Percentiles rank a stretch among this genome's conserved stretches.
Evolutionary conservation across 2,329 filamentous ascomycete species (phyloP).

Genomic region (Alternaria tenuissima): DNA sequence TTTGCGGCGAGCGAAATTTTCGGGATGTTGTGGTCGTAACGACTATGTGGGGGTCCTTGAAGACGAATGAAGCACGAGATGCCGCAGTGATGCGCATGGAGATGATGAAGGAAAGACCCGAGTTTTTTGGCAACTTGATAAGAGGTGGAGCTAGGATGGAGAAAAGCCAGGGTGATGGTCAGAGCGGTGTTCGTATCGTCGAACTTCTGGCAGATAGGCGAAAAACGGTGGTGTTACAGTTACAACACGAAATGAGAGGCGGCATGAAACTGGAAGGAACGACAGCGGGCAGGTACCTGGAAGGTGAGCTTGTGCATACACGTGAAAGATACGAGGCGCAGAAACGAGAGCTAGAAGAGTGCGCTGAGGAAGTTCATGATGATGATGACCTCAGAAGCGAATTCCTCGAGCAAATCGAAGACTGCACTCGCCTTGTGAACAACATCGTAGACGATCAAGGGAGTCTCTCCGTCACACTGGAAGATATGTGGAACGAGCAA

Average conservation of each 20-base stretch:
- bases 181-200: neutral
- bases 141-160: neutral
- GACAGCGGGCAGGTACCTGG: neutral
- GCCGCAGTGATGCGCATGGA: constrained; percentile 5
- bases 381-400: neutral
- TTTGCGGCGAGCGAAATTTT: constrained; percentile 54
- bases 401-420: neutral
- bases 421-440: neutral
- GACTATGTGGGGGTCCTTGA: constrained; percentile 51
- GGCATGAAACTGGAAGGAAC: neutral
- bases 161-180: neutral
- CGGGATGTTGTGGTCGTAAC: constrained; percentile 55
- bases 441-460: neutral
- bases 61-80: constrained; percentile 2
- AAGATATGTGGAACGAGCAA: neutral
- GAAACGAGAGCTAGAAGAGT: neutral
- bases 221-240: neutral
- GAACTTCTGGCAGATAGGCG: neutral
- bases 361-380: neutral
- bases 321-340: constrained; percentile 1
- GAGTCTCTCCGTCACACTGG: neutral
- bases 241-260: neutral
- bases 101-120: neutral
- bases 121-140: constrained; percentile 1
- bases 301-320: neutral